phyloP scores from a whole-genome alignment of 805 yeast species.

The Candida qinlingensis region DNA sequence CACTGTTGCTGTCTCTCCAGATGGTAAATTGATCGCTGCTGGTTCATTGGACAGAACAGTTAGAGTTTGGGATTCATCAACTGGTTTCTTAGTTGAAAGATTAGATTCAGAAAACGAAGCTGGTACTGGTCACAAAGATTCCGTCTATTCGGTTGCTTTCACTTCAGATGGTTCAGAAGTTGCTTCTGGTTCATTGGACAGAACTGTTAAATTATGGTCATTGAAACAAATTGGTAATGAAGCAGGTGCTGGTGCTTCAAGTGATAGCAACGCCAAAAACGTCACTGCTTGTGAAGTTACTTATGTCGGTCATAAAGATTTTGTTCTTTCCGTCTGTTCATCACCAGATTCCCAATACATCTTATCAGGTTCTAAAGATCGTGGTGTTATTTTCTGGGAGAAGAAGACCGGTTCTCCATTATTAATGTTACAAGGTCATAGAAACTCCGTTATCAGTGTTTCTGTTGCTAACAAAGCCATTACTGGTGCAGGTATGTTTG shows the following conservation, averaged over 20 bases:
- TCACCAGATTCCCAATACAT: slow-evolving; percentile 91
- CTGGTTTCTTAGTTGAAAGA: slow-evolving; percentile 88
- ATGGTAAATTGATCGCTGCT: slow-evolving; percentile 90
- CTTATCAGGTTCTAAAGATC: slow-evolving; percentile 91
- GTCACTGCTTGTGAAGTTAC: slow-evolving; percentile 78
- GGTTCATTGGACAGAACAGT: slow-evolving; percentile 95
- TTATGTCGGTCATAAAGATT: slow-evolving; percentile 93
- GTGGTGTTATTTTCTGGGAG: slow-evolving; percentile 97
- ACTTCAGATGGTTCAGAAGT: slow-evolving; percentile 88
- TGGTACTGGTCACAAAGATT: slow-evolving; percentile 93
- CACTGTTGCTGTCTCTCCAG: slow-evolving; percentile 95
- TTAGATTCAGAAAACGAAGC: slow-evolving; percentile 83
- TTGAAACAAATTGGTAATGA: slow-evolving; percentile 53
- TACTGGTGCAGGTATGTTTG: slow-evolving; percentile 78
- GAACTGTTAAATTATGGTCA: slow-evolving; percentile 95
- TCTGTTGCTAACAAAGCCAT: slow-evolving; percentile 80
- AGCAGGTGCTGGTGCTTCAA: slow-evolving; percentile 36
- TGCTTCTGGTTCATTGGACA: slow-evolving; percentile 91
- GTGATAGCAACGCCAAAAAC: slow-evolving; percentile 30
- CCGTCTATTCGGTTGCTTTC: slow-evolving; percentile 92
- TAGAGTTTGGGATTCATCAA: slow-evolving; percentile 92
- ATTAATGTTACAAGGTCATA: slow-evolving; percentile 94
- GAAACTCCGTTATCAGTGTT: slow-evolving; percentile 91
- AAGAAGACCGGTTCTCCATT: slow-evolving; percentile 86
- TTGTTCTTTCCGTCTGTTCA: slow-evolving; percentile 88